phyloP scores from a whole-genome alignment of 2,329 filamentous ascomycete genomes.

The Cordyceps fumosorosea region DNA sequence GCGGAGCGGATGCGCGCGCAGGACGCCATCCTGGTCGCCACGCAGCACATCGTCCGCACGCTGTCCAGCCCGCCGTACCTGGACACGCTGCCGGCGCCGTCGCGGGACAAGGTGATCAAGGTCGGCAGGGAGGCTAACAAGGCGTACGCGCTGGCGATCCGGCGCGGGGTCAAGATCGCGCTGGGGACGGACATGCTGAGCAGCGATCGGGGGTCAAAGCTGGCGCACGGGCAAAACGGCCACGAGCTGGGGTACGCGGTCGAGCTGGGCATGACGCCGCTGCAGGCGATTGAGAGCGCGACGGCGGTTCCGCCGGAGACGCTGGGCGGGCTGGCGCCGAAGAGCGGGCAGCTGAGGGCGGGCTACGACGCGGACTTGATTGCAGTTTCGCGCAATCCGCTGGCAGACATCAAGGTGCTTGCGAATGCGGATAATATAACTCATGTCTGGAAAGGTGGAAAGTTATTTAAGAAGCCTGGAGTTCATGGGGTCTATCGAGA shows the following conservation, averaged over 20 bases:
- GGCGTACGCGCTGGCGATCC: constrained; percentile 35
- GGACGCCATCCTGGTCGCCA: constrained; percentile 37
- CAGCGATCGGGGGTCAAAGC: constrained; percentile 24
- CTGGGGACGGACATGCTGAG: constrained; percentile 40
- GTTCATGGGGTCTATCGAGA: not conserved
- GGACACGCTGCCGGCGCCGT: constrained; percentile 25
- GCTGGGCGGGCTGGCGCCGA: constrained; percentile 37
- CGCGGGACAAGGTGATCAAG: constrained; percentile 32
- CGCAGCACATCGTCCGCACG: constrained; percentile 35
- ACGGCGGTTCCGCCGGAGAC: constrained; percentile 40
- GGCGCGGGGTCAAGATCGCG: constrained; percentile 37
- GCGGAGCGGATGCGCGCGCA: constrained; percentile 38
- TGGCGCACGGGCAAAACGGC: constrained; percentile 36
- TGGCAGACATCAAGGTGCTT: constrained; percentile 37
- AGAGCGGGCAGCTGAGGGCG: constrained; percentile 36
- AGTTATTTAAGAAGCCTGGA: constrained; percentile 29
- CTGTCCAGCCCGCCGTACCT: constrained; percentile 24
- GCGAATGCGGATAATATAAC: constrained; percentile 32
- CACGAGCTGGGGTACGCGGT: constrained; percentile 40
- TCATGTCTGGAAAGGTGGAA: constrained; percentile 41
- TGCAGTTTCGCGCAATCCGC: constrained; percentile 34
- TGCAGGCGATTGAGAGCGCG: constrained; percentile 43
- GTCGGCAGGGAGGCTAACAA: constrained; percentile 29
- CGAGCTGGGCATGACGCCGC: constrained; percentile 38
- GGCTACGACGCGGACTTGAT: constrained; percentile 44